These are phyloP conservation scores for Santalum album DNA, from an alignment of 164 flowering plant species.

Conservation along the genomic window DNA sequence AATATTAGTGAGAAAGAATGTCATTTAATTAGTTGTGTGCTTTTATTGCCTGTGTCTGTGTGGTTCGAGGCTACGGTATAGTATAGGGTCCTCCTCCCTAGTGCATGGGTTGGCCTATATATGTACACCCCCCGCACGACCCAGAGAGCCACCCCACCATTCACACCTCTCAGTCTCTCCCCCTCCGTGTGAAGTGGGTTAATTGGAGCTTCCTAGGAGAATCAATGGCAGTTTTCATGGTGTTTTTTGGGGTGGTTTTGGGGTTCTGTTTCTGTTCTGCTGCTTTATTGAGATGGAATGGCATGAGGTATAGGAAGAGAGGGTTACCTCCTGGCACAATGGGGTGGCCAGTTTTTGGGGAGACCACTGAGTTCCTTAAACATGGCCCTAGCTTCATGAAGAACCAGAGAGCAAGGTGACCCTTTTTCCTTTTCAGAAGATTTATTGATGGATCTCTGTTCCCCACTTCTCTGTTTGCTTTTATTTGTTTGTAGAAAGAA, in stretches of 20 bases:
- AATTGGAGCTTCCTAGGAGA: constrained; percentile 18
- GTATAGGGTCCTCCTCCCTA: no score
- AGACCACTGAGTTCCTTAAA: constrained; percentile 86
- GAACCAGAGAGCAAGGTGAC: constrained; percentile 30
- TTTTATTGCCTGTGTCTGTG: no score
- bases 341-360: constrained; percentile 98
- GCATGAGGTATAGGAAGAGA: constrained; percentile 65
- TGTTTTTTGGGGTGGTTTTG: constrained; percentile 23
- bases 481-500: neutral
- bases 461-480: neutral
- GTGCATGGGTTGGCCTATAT: no score
- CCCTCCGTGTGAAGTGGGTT: no score
- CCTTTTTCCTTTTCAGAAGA: neutral
- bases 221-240: constrained; percentile 56
- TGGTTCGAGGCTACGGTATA: no score
- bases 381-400: constrained; percentile 86
- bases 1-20: no score
- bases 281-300: constrained; percentile 72
- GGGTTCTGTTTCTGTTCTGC: constrained; percentile 44
- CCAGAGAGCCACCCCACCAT: no score
- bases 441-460: neutral
- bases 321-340: constrained; percentile 92
- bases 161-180: no score
- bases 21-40: no score
- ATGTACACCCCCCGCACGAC: no score